Evolutionary conservation across 805 yeast genomes (phyloP), one percentile per base, ranked within the genome.

Genomic region (Lachancea nothofagi): DNA sequence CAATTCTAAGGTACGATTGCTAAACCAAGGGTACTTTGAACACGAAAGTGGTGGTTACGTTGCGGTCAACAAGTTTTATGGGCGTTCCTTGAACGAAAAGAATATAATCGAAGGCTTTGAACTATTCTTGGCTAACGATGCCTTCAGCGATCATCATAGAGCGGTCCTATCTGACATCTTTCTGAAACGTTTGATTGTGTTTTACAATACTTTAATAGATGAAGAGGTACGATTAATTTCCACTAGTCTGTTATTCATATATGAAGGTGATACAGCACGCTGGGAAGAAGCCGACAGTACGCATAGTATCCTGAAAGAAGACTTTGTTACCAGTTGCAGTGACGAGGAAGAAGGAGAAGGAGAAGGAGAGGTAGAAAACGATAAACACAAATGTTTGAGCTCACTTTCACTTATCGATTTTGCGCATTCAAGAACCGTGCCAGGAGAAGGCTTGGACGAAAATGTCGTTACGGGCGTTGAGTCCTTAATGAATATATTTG

Each of bases 361-460:
- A 2, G 54, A 50, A 2, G 61, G 48, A 47, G 1, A 21, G 7
- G 26, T 3, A 5, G 26, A 4, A 10, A 13, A 27, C 9, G 55
- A 53, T 33, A 48, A 47, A 19, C 48, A 32, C 14, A 28, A 22
- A 2, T 66, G 72, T 0, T 56, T 85, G 35, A 80, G 89, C 44
- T 63, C 75, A 5, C 63, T 87, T 38, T 71, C 77, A 27, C 52
- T 89, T 35, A 87, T 93, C 5, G 98, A 93, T 61, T 88, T 93
- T 67, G 97, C 97, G 1, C 97, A 93, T 57, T 75, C 96, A 0
- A 73, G 66, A 45, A 63, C 74, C 43, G 69, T 72, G 0, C 78
- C 79, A 0, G 84, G 82, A 0, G 42, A 71, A 42, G 87, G 88
- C 0, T 74, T 74, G 14, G 97, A 88, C 59, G 83, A 76, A 33